Evolutionary conservation across 768 basidiomycete species (phyloP), one percentile per base, ranked within the genome.

Genomic region (Tricholoma sp.): DNA sequence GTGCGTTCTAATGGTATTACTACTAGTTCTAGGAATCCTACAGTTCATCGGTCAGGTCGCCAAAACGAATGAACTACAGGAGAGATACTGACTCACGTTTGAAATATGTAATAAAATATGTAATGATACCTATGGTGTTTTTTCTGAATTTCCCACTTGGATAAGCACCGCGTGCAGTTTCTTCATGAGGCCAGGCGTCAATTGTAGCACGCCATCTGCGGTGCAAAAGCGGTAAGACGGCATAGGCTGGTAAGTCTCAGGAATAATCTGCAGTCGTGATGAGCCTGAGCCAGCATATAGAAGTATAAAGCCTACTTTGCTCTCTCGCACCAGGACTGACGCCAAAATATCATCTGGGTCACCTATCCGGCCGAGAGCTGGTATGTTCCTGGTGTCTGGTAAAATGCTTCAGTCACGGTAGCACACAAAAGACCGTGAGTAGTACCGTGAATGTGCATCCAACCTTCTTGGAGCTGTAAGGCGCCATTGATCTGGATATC

Each of bases 271-370:
- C 9, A 32, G 31, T 32, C 7, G 8, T 13, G 5, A 31, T 49
- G 10, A 49, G 29, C 31, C 15, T 49, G 28, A n/a, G 49, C 28
- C 24, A 17, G 58, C 49, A 24, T 42, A 49, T n/a, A 42, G 17
- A 18, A 17, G 63, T 73, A 85, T 87, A 1, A 7, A 49, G 29
- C n/a, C 32, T 17, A 49, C 47, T 76, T 85, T 78, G 65, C 89
- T 81, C 55, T 84, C 77, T 57, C 86, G 74, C 4, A 93, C 88
- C 6, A 85, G 74, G 10, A 93, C 89, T 1, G 86, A 80, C 2
- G 78, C 91, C 47, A 93, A 77, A 57, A 93, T 93, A 67, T 93
- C 91, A 62, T 93, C 91, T 1, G 88, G 86, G 64, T 91, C 87
- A 12, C 89, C 89, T 51, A 91, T 86, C 45, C 91, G 77, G 0